Evolutionary conservation across 179 eudicot genomes (phyloP).

Genomic region (Gypsophila paniculata): DNA sequence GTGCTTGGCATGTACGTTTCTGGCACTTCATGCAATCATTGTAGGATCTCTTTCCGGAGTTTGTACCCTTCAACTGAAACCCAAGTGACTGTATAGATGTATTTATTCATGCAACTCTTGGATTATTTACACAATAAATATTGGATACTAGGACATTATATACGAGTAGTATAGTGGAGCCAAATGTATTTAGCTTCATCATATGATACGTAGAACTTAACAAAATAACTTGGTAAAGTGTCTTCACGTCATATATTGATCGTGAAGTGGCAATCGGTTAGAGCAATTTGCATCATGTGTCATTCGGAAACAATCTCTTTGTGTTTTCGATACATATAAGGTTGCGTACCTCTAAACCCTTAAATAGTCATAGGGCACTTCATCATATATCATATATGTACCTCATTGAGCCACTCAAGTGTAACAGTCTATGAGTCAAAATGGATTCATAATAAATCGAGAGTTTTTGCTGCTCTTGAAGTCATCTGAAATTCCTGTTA

Average conservation of each 20-base stretch:
- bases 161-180: too few species aligned
- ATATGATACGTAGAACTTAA: not conserved
- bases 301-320: not conserved
- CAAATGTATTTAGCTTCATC: not conserved
- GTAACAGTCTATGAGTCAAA: too few species aligned
- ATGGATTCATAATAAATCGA: too few species aligned
- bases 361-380: not conserved
- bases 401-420: not conserved
- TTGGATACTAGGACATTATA: not conserved
- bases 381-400: not conserved
- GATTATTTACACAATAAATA: not conserved
- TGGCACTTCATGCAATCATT: too few species aligned
- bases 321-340: not conserved
- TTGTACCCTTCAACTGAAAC: too few species aligned
- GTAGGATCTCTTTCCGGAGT: too few species aligned
- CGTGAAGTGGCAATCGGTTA: not conserved
- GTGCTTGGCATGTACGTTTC: too few species aligned
- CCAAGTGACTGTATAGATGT: too few species aligned
- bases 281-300: not conserved
- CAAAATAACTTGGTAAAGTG: not conserved
- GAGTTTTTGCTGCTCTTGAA: not conserved
- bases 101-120: not conserved
- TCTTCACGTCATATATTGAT: too few species aligned
- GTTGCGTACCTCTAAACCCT: not conserved
- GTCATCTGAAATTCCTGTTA: slow-evolving; percentile 11